Percentiles rank a stretch among this genome's conserved stretches.
Conservation (phyloP, 2,329 filamentous ascomycete species). For the Talaromyces albobiverticillius region DNA sequence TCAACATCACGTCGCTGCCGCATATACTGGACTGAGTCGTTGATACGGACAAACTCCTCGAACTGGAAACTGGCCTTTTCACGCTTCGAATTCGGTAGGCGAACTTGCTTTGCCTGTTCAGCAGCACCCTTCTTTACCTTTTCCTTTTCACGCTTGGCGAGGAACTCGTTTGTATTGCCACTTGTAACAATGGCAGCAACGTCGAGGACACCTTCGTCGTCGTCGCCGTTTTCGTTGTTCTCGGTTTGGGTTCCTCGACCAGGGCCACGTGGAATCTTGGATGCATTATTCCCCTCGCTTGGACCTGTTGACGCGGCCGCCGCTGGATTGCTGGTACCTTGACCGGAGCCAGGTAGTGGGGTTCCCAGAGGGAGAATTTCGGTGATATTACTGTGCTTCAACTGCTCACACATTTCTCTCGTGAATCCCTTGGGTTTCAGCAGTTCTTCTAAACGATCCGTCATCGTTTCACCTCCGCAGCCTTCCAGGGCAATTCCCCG, state of each 20-base stretch:
- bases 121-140: constrained; percentile 53
- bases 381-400: constrained; percentile 62
- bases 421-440: constrained; percentile 58
- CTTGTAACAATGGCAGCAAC: constrained; percentile 62
- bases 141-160: constrained; percentile 62
- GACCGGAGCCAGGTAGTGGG: constrained; percentile 49
- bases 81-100: constrained; percentile 59
- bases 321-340: constrained; percentile 51
- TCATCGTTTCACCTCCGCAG: constrained; percentile 87
- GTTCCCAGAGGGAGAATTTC: constrained; percentile 58
- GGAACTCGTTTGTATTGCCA: constrained; percentile 60
- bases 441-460: constrained; percentile 66
- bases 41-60: constrained; percentile 56
- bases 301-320: constrained; percentile 56
- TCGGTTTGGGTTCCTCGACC: constrained; percentile 55
- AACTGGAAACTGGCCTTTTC: constrained; percentile 60
- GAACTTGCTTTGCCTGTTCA: constrained; percentile 44
- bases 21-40: constrained; percentile 52
- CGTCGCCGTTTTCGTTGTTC: constrained; percentile 43
- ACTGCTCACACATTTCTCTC: constrained; percentile 62
- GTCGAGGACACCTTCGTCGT: constrained; percentile 62
- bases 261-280: constrained; percentile 49
- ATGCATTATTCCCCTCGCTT: constrained; percentile 39
- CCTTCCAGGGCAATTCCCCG: constrained; percentile 59
- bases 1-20: constrained; percentile 55